Evolutionary conservation across 1,284 basidiomycete species (phyloP), one percentile per base, ranked within the genome.

Genomic region (Cystobasidiaceae sp.): DNA sequence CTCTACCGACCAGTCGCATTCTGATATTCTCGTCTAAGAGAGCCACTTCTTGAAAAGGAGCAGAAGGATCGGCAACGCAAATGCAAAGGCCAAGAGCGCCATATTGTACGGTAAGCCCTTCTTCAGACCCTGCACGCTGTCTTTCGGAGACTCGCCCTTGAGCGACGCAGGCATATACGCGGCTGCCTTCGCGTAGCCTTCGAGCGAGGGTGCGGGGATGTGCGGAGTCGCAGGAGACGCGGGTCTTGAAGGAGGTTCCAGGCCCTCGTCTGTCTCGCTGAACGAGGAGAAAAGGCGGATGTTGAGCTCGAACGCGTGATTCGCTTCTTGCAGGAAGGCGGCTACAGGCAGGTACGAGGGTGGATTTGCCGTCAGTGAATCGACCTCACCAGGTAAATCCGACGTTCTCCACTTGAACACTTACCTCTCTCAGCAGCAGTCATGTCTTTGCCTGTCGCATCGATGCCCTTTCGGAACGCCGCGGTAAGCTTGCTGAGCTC

Each of bases 401-500:
- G 37, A 23, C 19, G 23, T 21, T 37, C 34, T 37, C 15, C 28
- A 41, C 27, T 54, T 41, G 23, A 41, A 67, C 71, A 77, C 77
- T 72, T 70, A 82, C 86, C 80, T 80, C 88, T 87, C 45, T 83
- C 76, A 30, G 78, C 78, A 63, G 76, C 69, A 61, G 77, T 76
- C 65, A 83, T 81, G 8, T 81, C 82, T 23, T 75, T 75, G 27
- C 81, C 85, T 50, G 82, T 86, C 37, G 77, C 77, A 71, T 90
- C 84, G 84, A 91, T 86, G 0, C 87, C 87, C 19, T 80, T 80
- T 55, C 85, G 81, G 76, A 85, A 90, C 85, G 86, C 86, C 21
- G 84, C 81, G 78, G 90, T 91, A 75, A 90, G 85, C 68, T 83
- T 83, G 75, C 81, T 83, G 79, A 90, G 82, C 72, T 87, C 86